Base-by-base conservation (phyloP, 352 stramenopile genomes). In the Phytophthora palmivora region DNA sequence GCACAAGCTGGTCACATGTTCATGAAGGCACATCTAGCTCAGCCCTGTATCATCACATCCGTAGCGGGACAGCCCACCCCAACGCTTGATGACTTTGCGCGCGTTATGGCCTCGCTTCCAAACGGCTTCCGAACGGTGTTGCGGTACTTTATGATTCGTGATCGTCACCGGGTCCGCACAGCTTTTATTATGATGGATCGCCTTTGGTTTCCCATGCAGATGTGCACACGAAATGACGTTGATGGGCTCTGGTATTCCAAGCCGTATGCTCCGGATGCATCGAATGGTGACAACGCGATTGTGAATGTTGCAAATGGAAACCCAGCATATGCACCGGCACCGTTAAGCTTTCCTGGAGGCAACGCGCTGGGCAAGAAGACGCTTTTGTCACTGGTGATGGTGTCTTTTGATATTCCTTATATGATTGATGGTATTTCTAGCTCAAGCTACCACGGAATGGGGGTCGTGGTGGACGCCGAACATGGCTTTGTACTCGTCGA, bases 351-450 rank as follows among this genome's bases (percentile, higher is more conserved):
- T 41, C 84, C 87, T 14, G 84, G 84, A 15, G 79, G 82, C 4
- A 89, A 79, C 43, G 71, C 65, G 7, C 46, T 90, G 1, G 82
- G 84, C 10, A 93, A 92, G 47, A 89, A 91, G 36, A 72, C 91
- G 10, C 54, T 95, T 38, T 46, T 79, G 16, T 94, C 87, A 15
- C 77, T 97, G 2, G 91, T 97, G 11, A 96, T 96, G 88, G 89
- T 97, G 2, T 82, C 82, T n/a, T 97, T 97, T 66, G 88, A 97
- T 52, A 92, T 97, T 44, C 91, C 91, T n/a, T 96, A 96, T 63
- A 92, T 93, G 78, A 79, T 97, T 54, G 91, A 98, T 63, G 91
- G 89, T 16, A 94, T 97, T 51, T 93, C 85, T 16, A 93, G 83
- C 65, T 95, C 83, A 2, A 94, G 82, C 39, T 97, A 96, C 53